A percentile compares a stretch with the other conserved stretches of the same genome.
phyloP scores from a whole-genome alignment of 805 yeast genomes.

The Candida jianshihensis region DNA sequence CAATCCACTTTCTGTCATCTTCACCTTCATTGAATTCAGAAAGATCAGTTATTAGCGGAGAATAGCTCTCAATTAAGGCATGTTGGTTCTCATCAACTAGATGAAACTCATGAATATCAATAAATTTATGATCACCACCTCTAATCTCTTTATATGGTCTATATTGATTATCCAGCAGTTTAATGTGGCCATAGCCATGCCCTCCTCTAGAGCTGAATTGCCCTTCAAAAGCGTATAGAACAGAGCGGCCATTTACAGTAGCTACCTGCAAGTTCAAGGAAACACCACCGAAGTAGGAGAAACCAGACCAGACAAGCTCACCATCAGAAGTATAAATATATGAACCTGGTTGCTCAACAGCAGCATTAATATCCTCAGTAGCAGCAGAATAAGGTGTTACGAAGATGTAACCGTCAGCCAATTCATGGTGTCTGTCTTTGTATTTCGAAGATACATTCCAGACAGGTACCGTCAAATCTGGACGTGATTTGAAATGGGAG shows the following conservation, averaged over 20 bases:
- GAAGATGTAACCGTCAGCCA: conserved; percentile 24
- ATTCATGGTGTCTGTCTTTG: conserved; percentile 14
- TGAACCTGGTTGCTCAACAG: conserved; percentile 29
- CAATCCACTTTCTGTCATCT: conserved; percentile 27
- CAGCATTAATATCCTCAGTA: conserved; percentile 11
- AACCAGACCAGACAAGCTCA: conserved; percentile 33
- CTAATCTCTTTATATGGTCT: conserved; percentile 25
- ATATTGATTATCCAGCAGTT: conserved; percentile 25
- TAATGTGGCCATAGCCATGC: conserved; percentile 25
- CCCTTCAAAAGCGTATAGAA: conserved; percentile 30
- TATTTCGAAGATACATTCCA: conserved; percentile 28
- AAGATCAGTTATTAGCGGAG: conserved; percentile 26
- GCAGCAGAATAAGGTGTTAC: conserved; percentile 27
- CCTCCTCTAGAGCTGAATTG: conserved; percentile 24
- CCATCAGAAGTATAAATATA: conserved; percentile 30
- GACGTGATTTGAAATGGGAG: conserved; percentile 28
- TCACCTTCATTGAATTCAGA: conserved; percentile 22
- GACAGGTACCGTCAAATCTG: conserved; percentile 29
- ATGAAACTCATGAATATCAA: conserved; percentile 33
- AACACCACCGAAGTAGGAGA: conserved; percentile 26
- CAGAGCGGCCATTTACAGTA: conserved; percentile 20
- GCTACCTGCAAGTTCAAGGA: conserved; percentile 27
- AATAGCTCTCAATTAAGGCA: conserved; percentile 28
- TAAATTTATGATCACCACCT: conserved; percentile 28
- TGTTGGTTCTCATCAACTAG: conserved; percentile 23